Evolutionary conservation across 2,329 filamentous ascomycete species (phyloP).

Genomic region (Clonostachys solani): DNA sequence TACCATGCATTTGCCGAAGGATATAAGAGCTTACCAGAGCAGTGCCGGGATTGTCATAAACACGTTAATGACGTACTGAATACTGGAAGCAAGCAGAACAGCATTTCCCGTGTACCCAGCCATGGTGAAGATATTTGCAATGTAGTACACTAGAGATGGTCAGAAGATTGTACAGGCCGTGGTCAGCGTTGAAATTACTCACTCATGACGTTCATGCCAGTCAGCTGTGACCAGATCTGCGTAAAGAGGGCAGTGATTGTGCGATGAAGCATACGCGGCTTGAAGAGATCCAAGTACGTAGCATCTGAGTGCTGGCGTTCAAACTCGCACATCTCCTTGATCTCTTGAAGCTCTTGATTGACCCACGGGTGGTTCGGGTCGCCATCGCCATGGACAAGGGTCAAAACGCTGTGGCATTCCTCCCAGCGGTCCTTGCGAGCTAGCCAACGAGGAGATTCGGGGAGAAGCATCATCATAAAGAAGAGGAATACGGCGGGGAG

Average conservation of each 20-base stretch:
- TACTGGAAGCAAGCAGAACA: conserved; percentile 48
- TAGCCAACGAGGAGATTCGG: conserved; percentile 62
- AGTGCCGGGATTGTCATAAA: conserved; percentile 73
- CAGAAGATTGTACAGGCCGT: not conserved
- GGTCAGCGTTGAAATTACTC: conserved; percentile 7
- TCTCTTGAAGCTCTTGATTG: conserved; percentile 63
- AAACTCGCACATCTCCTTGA: conserved; percentile 69
- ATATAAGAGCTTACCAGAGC: conserved; percentile 35
- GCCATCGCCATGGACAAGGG: conserved; percentile 62
- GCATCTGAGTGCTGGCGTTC: conserved; percentile 67
- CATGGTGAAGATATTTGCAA: conserved; percentile 36
- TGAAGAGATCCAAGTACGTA: conserved; percentile 68
- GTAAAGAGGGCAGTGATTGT: conserved; percentile 46
- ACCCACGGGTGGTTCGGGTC: conserved; percentile 64
- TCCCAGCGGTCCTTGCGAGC: conserved; percentile 57
- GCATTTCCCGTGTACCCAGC: conserved; percentile 36
- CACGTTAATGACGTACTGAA: conserved; percentile 71
- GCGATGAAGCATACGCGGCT: conserved; percentile 57
- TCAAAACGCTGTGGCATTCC: conserved; percentile 46
- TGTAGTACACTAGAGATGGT: conserved; percentile 54
- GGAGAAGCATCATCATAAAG: conserved; percentile 53
- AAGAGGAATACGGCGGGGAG: conserved; percentile 57
- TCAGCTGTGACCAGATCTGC: conserved; percentile 53
- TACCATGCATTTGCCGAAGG: not conserved
- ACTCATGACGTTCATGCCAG: conserved; percentile 58